A percentile compares a stretch with the other conserved stretches of the same genome.
These are phyloP conservation scores for Vitis hybrid DNA, from an alignment of 177 flowering plant species.

Conservation along the genomic window DNA sequence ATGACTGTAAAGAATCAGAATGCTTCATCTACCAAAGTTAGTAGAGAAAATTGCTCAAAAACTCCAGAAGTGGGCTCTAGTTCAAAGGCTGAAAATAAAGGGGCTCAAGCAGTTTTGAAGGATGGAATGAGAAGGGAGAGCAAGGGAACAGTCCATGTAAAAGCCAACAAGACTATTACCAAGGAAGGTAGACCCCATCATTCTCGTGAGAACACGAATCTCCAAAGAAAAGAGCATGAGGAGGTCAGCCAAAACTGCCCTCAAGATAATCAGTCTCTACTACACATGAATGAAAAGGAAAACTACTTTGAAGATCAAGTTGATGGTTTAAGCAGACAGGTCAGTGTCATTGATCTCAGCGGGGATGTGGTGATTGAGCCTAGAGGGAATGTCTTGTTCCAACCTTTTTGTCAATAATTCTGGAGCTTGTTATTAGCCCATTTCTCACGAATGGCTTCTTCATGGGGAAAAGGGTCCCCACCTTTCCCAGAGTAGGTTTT, in stretches of 20 bases:
- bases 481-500: too few species aligned
- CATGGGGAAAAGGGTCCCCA: too few species aligned
- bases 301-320: constrained; percentile 24
- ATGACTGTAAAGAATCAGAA: not conserved
- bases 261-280: not conserved
- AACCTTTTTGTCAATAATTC: too few species aligned
- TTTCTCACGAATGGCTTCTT: too few species aligned
- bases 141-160: not conserved
- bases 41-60: constrained; percentile 1
- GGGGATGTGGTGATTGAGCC: constrained; percentile 13
- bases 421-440: too few species aligned
- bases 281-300: constrained; percentile 20
- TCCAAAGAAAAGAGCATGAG: constrained; percentile 3
- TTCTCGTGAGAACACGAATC: not conserved
- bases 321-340: constrained; percentile 20
- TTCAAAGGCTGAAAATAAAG: constrained; percentile 9
- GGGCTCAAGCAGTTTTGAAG: not conserved
- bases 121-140: constrained; percentile 1
- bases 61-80: not conserved
- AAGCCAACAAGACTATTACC: not conserved
- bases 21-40: not conserved
- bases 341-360: constrained; percentile 20
- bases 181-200: constrained; percentile 4
- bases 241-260: not conserved
- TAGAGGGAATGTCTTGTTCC: not conserved